Conservation (phyloP, 2,329 filamentous ascomycete genomes). For the Sporothrix pseudoabietina region DNA sequence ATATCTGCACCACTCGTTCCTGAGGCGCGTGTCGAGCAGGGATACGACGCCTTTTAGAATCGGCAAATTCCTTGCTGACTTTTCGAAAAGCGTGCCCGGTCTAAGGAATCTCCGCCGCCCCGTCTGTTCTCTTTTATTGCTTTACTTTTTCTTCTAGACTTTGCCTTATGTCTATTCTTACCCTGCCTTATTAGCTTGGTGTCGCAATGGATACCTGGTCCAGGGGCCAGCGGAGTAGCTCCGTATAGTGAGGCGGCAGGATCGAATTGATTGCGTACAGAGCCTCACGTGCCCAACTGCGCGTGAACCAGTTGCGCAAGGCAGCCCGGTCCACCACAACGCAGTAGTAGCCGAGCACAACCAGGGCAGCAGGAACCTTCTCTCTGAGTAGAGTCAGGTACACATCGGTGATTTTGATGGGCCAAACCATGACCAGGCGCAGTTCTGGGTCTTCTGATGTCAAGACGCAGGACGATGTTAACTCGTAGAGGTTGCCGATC, state of each 20-base stretch:
- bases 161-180: background rate
- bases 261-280: constrained; percentile 15
- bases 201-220: constrained; percentile 8
- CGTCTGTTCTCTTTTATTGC: background rate
- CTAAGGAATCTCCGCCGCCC: background rate
- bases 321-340: constrained; percentile 31
- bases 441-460: constrained; percentile 32
- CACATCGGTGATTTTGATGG: constrained; percentile 35
- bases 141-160: background rate
- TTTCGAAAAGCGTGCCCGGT: background rate
- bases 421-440: constrained; percentile 36
- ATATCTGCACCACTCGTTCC: background rate
- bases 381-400: constrained; percentile 35
- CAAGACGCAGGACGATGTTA: background rate
- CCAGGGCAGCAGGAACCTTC: constrained; percentile 34
- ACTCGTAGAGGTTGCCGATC: background rate
- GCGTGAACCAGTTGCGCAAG: constrained; percentile 15
- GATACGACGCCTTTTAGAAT: background rate
- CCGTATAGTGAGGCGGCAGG: constrained; percentile 8
- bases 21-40: background rate
- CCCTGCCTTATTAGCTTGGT: background rate
- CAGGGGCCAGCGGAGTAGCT: constrained; percentile 8
- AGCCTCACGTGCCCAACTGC: constrained; percentile 21
- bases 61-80: background rate
- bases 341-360: constrained; percentile 37